Evolutionary conservation across 2,329 filamentous ascomycete species (phyloP).

Genomic region (Atkinsonella texensis): DNA sequence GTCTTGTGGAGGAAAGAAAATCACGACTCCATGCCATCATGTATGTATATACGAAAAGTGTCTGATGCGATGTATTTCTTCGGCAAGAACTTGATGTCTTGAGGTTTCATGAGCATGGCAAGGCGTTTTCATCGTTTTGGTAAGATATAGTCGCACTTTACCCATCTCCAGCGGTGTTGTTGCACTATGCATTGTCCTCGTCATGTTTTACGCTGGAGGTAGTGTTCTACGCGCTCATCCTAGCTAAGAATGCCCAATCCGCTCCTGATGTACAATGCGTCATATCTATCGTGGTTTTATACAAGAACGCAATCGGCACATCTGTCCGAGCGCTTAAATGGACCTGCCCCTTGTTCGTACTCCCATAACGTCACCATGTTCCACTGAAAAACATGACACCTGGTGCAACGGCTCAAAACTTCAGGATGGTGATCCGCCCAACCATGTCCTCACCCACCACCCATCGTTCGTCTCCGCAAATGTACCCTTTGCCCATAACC

Average conservation of each 20-base stretch:
- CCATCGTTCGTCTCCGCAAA: slow-evolving; percentile 49
- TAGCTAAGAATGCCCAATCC: not conserved
- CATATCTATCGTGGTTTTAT: too few species aligned
- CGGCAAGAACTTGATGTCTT: not conserved
- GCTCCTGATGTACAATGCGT: too few species aligned
- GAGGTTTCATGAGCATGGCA: not conserved
- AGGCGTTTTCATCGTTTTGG: not conserved
- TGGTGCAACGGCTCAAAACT: slow-evolving; percentile 29
- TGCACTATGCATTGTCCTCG: not conserved
- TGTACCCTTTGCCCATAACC: slow-evolving; percentile 38
- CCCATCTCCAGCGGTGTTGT: not conserved
- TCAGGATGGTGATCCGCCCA: slow-evolving; percentile 38
- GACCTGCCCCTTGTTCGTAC: not conserved
- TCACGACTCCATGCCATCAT: not conserved
- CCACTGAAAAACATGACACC: not conserved
- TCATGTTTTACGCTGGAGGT: not conserved
- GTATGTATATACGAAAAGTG: not conserved
- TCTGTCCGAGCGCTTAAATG: not conserved
- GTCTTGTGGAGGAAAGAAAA: not conserved
- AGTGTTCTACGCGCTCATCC: not conserved
- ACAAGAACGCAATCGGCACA: too few species aligned
- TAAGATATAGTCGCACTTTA: slow-evolving; percentile 1
- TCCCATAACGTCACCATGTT: not conserved
- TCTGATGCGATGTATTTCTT: not conserved
- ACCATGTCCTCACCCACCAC: slow-evolving; percentile 44